These are phyloP conservation scores for Sporothrix protearum DNA, from an alignment of 2,329 filamentous ascomycete species.

Conservation along the genomic window DNA sequence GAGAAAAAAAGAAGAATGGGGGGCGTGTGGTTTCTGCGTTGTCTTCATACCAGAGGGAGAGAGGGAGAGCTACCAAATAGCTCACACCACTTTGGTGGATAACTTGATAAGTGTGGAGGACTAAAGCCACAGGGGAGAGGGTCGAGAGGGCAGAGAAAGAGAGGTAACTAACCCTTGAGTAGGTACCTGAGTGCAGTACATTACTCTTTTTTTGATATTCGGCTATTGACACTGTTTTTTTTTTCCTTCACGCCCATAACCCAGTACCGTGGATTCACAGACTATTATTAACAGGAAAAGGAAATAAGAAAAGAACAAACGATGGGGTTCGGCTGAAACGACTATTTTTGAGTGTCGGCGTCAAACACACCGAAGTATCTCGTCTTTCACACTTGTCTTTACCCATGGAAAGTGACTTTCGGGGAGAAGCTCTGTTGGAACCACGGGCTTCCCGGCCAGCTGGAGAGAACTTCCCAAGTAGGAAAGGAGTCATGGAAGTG, in stretches of 20 bases:
- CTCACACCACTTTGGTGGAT: background rate
- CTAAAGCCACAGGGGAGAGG: background rate
- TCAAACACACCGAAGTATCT: too few species aligned
- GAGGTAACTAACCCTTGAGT: background rate
- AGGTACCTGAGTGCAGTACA: background rate
- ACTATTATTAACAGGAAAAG: too few species aligned
- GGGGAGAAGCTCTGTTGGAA: background rate
- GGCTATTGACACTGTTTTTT: background rate
- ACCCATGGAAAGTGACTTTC: too few species aligned
- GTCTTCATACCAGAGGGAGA: background rate
- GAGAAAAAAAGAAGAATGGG: background rate
- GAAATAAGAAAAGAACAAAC: background rate
- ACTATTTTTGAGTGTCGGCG: too few species aligned
- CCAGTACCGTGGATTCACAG: background rate
- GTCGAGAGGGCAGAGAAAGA: background rate
- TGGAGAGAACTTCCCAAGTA: background rate
- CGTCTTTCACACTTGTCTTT: too few species aligned
- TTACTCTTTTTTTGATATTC: background rate
- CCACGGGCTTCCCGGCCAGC: background rate
- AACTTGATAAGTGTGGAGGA: background rate
- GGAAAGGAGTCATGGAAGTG: background rate
- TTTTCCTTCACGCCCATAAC: background rate
- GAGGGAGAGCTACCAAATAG: background rate
- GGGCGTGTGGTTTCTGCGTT: background rate
- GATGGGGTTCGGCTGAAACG: too few species aligned